Base-by-base conservation (phyloP, 2,329 filamentous ascomycete species). In the Beauveria scarabaeidicola region DNA sequence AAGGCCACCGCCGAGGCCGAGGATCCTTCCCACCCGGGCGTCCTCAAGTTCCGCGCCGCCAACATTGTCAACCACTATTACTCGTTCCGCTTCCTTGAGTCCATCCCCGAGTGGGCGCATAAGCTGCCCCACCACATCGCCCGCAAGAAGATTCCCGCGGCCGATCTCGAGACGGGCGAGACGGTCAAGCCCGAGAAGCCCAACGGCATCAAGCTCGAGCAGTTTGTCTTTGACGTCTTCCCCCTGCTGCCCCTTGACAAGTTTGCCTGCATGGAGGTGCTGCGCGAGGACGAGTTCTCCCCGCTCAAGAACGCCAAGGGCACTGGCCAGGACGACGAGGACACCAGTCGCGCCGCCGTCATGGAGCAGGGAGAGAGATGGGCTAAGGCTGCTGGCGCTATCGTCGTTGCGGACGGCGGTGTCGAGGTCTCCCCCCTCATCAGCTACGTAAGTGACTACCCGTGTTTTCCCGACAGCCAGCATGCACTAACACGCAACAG, bases 21-120 rank as follows among this genome's bases (percentile, higher is more conserved):
- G 71, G 94, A 99, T 71, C 76, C 87, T 58, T 89, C 89, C 74
- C 86, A 96, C 69, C 79, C 84, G 3, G 86, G 84, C 61, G 80
- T 97, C 58, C 86, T 99, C 71, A 95, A 93, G 76, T 97, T 96
- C 86, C 89, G 94, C 63, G 93, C 94, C 61, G 94, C 93, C 70
- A 99, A 99, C 80, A 99, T 99, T 68, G 94, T 99, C 77, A 99
- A 99, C 81, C 94, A 99, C 82, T 99, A 97, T 84, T 99, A 99
- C 80, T 96, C 91, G 51, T 93, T 92, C 80, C 78, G 83, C 66
- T 97, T 97, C 82, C 83, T 99, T 52, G 89, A 96, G 74, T 88
- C 85, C 64, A 96, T 97, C 67, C 91, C 94, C 61, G 78, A 85
- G 67, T 97, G 91, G 90, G 86, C 84, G 19, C 82, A 91, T 77